These are phyloP conservation scores for Jamesozyma piceae DNA, from an alignment of 805 yeast genomes.

Conservation along the genomic window DNA sequence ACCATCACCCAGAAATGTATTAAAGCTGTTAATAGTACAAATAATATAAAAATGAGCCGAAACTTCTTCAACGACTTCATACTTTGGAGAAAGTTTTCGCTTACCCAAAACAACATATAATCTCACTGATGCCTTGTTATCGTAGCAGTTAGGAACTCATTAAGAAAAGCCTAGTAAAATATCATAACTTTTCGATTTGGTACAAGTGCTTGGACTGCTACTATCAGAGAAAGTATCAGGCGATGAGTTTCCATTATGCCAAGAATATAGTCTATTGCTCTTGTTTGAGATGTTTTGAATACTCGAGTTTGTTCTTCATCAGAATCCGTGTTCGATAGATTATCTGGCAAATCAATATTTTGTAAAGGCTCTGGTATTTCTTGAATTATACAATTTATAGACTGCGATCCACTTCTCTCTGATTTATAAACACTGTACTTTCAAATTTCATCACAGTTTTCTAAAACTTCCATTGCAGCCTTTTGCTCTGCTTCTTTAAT, in stretches of 20 bases:
- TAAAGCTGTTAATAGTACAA: conserved; percentile 11
- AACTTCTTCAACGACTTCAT: conserved; percentile 1
- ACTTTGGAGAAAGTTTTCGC: conserved; percentile 9
- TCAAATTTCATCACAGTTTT: conserved; percentile 44
- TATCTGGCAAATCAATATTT: neutral
- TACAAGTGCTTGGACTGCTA: no score
- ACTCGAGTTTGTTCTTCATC: no score
- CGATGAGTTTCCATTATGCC: no score
- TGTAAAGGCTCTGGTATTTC: neutral
- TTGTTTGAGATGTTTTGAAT: no score
- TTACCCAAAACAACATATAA: conserved; percentile 10
- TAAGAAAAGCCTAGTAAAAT: no score
- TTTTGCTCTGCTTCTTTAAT: conserved; percentile 63
- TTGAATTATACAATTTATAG: neutral
- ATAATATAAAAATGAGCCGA: conserved; percentile 5
- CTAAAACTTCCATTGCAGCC: conserved; percentile 73
- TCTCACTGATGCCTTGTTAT: conserved; percentile 7
- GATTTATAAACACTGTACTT: conserved; percentile 32
- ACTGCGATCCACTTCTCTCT: conserved; percentile 3
- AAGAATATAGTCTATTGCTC: no score
- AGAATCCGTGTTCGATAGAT: neutral
- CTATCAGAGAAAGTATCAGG: no score
- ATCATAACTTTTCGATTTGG: no score
- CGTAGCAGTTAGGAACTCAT: no score
- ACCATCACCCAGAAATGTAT: conserved; percentile 12